Conservation (phyloP, 148 eudicot species). For the Cornus controversa region DNA sequence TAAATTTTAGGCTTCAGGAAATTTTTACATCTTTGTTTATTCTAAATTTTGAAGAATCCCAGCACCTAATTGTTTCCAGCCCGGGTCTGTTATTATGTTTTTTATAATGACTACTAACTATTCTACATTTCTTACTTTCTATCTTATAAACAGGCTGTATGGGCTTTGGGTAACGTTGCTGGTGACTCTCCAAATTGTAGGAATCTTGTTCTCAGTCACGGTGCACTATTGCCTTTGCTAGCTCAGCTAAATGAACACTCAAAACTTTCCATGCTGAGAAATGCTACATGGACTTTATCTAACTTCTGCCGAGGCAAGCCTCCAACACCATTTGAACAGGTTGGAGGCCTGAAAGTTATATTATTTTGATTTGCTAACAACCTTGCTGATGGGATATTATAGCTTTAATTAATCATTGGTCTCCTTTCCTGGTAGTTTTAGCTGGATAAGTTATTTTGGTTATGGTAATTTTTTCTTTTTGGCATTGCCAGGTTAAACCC, state of each 20-base stretch:
- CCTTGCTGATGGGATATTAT: not conserved
- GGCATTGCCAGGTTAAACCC: constrained; percentile 59
- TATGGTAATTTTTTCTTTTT: not conserved
- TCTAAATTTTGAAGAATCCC: not conserved
- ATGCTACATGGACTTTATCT: constrained; percentile 94
- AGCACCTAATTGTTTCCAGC: not conserved
- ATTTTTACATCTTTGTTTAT: not conserved
- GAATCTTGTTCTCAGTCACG: constrained; percentile 81
- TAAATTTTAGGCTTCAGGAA: not conserved
- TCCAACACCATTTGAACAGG: constrained; percentile 90
- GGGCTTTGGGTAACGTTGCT: constrained; percentile 96
- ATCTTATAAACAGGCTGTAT: constrained; percentile 64
- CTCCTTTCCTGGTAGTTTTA: not conserved
- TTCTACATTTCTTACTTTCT: not conserved
- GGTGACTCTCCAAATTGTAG: constrained; percentile 93
- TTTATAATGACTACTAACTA: not conserved
- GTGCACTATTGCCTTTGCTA: constrained; percentile 85
- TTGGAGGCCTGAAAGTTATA: not conserved
- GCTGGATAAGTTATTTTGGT: constrained; percentile 4
- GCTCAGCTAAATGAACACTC: constrained; percentile 81
- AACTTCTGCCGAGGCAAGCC: constrained; percentile 96
- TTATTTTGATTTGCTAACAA: not conserved
- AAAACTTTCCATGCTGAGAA: constrained; percentile 89
- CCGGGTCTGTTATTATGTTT: not conserved
- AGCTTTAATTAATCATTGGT: not conserved